Evolutionary conservation across 192 early-diverging fungal species (phyloP).

Genomic region (Lobosporangium transversale): DNA sequence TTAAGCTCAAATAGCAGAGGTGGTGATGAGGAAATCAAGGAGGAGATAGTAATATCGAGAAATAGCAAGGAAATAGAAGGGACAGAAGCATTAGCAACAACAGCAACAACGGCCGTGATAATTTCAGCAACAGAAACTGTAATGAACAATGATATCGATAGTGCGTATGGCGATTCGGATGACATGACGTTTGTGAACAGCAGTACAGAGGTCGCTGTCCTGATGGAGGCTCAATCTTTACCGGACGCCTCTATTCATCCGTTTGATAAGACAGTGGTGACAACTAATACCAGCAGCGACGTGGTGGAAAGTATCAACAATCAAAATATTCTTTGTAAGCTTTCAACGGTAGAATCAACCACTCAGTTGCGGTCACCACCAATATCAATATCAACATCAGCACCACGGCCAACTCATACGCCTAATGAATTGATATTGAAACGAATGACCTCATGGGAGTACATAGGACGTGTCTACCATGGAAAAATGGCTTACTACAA

Average conservation of each 20-base stretch:
- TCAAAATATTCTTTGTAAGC: neutral
- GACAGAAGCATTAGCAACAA: neutral
- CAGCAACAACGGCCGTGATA: neutral
- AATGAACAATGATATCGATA: neutral
- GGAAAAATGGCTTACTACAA: slow-evolving; percentile 29
- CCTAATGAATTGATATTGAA: slow-evolving; percentile 17
- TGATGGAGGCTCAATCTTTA: slow-evolving; percentile 19
- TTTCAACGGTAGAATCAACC: slow-evolving; percentile 7
- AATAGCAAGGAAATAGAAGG: neutral
- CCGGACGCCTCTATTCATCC: neutral
- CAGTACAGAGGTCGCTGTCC: neutral
- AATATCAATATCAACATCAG: neutral
- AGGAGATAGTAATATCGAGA: neutral
- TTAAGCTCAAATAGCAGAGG: neutral
- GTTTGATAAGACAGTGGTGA: neutral
- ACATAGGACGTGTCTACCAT: slow-evolving; percentile 12
- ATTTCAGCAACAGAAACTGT: no score
- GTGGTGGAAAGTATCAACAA: no score
- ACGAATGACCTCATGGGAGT: slow-evolving; percentile 27
- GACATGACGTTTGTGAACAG: neutral
- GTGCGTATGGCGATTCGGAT: neutral
- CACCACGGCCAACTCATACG: no score
- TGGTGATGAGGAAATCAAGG: no score
- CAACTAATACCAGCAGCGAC: neutral
- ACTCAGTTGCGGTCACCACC: neutral